These are phyloP conservation scores for Penicillium paradoxum DNA, from an alignment of 495 filamentous ascomycete species.

Conservation along the genomic window DNA sequence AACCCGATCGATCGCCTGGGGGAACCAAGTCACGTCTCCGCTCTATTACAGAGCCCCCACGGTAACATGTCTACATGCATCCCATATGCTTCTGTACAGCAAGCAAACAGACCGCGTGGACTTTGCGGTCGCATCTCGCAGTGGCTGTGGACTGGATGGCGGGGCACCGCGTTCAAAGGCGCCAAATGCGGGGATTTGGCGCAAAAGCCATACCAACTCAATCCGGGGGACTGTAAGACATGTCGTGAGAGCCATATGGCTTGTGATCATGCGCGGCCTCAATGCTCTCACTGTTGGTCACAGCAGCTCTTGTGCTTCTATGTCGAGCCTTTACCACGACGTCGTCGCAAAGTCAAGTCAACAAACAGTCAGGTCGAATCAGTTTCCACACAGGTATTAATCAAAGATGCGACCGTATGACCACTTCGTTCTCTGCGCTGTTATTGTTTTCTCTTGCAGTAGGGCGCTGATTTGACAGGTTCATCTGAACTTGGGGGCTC, in stretches of 20 bases:
- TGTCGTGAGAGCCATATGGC: constrained; percentile 27
- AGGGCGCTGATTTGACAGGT: not conserved
- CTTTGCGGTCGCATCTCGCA: constrained; percentile 13
- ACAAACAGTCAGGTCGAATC: not conserved
- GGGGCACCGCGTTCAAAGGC: constrained; percentile 11
- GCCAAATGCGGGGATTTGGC: not conserved
- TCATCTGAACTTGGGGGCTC: not conserved
- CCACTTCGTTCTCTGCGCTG: not conserved
- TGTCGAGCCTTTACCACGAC: constrained; percentile 12
- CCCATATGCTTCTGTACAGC: not conserved
- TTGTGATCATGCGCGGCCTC: constrained; percentile 34
- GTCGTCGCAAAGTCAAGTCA: not conserved
- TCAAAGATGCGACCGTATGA: not conserved
- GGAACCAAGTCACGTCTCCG: not conserved
- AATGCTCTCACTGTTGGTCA: constrained; percentile 34
- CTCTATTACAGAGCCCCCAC: not conserved
- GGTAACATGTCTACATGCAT: not conserved
- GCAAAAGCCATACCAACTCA: not conserved
- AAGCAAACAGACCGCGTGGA: constrained; percentile 6
- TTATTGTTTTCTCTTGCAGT: not conserved
- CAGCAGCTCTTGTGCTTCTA: constrained; percentile 41
- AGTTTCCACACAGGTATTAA: not conserved
- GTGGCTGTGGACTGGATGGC: constrained; percentile 21
- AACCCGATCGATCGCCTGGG: not conserved
- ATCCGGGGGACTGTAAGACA: constrained; percentile 23